phyloP scores from a whole-genome alignment of 441 rosid species.

The Flueggea neowawraea region DNA sequence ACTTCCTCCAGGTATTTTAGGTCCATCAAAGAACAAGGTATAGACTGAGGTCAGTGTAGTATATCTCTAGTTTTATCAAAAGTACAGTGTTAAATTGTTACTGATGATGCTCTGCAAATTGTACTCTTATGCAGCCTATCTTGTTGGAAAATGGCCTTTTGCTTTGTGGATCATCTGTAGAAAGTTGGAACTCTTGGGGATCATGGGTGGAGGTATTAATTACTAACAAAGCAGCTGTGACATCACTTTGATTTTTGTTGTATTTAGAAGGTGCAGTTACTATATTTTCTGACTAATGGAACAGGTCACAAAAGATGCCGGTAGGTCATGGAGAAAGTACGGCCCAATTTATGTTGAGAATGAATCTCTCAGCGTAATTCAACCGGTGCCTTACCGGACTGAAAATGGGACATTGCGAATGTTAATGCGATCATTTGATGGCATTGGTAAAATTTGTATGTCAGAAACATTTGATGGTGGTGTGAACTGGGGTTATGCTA shows the following conservation, averaged over 20 bases:
- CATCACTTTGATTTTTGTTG: neutral
- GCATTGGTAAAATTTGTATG: slow-evolving; percentile 57
- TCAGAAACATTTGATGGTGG: slow-evolving; percentile 86
- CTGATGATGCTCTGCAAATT: slow-evolving; percentile 4
- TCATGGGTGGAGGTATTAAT: slow-evolving; percentile 55
- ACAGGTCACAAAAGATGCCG: slow-evolving; percentile 68
- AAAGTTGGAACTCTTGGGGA: slow-evolving; percentile 98
- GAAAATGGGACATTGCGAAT: slow-evolving; percentile 58
- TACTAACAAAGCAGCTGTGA: neutral
- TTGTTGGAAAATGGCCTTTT: slow-evolving; percentile 62
- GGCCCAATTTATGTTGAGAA: slow-evolving; percentile 75
- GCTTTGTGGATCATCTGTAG: slow-evolving; percentile 89
- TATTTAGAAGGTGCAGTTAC: neutral
- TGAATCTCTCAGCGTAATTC: slow-evolving; percentile 78
- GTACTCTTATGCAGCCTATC: slow-evolving; percentile 52
- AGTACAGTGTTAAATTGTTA: slow-evolving; percentile 2
- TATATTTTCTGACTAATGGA: slow-evolving; percentile 21
- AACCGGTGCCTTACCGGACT: slow-evolving; percentile 79
- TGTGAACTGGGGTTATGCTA: slow-evolving; percentile 65
- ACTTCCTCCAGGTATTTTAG: slow-evolving; percentile 89
- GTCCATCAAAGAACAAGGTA: slow-evolving; percentile 94
- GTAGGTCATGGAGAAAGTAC: slow-evolving; percentile 74
- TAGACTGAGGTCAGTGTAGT: neutral
- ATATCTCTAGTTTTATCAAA: neutral
- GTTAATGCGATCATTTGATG: slow-evolving; percentile 28